phyloP scores from a whole-genome alignment of 441 rosid species.

The Arabidopsis hybrid region DNA sequence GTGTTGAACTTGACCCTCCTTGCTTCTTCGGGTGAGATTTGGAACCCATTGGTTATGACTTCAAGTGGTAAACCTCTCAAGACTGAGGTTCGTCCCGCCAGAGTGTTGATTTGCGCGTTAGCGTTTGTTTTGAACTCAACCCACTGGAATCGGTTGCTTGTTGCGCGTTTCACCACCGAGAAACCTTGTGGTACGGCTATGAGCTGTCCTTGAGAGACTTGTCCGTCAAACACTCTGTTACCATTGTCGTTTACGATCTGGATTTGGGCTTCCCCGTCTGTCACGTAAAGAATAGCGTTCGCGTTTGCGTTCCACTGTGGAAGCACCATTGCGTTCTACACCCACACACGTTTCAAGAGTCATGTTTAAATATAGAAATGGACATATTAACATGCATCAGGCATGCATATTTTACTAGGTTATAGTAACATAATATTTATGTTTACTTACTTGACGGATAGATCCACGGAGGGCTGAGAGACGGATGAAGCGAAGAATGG shows the following conservation, averaged over 20 bases:
- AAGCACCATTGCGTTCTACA: constrained; percentile 49
- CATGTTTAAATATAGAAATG: neutral
- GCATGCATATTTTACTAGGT: neutral
- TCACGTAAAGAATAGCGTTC: constrained; percentile 63
- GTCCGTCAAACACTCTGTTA: constrained; percentile 58
- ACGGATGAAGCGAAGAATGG: constrained; percentile 51
- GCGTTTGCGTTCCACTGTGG: constrained; percentile 80
- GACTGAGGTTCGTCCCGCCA: constrained; percentile 65
- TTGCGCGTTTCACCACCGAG: constrained; percentile 59
- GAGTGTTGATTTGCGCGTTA: constrained; percentile 57
- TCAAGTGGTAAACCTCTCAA: constrained; percentile 62
- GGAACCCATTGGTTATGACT: constrained; percentile 60
- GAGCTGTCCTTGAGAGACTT: constrained; percentile 61
- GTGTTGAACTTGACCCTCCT: constrained; percentile 56
- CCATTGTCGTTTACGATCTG: constrained; percentile 76
- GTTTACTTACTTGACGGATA: constrained; percentile 48
- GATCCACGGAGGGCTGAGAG: constrained; percentile 62
- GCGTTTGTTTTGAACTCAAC: constrained; percentile 72
- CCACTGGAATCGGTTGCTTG: constrained; percentile 59
- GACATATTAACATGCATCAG: neutral
- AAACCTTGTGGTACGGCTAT: constrained; percentile 70
- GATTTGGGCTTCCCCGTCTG: constrained; percentile 57
- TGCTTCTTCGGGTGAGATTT: constrained; percentile 66
- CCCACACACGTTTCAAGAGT: constrained; percentile 2
- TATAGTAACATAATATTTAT: neutral